phyloP scores from a whole-genome alignment of 2,329 filamentous ascomycete genomes.

The Orbilia javanica region DNA sequence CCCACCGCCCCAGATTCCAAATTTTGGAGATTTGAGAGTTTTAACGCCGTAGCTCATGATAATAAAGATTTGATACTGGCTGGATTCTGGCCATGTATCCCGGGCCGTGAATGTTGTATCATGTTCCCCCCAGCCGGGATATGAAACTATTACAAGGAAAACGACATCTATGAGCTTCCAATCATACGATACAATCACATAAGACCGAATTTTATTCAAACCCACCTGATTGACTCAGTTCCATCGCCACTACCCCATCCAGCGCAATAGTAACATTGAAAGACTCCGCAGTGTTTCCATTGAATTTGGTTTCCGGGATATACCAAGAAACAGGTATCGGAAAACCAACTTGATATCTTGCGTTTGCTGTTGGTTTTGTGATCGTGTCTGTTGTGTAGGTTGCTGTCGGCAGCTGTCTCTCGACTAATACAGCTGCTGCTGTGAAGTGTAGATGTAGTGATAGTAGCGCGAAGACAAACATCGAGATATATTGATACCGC shows the following conservation, averaged over 20 bases:
- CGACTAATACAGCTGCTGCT: slow-evolving; percentile 13
- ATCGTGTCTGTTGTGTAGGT: slow-evolving; percentile 50
- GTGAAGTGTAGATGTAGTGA: slow-evolving; percentile 15
- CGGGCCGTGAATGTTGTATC: slow-evolving; percentile 38
- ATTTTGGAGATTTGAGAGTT: slow-evolving; percentile 36
- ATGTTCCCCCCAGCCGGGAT: slow-evolving; percentile 38
- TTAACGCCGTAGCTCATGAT: slow-evolving; percentile 39
- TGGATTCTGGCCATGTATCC: slow-evolving; percentile 48
- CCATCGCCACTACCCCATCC: slow-evolving; percentile 12
- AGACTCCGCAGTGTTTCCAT: slow-evolving; percentile 25
- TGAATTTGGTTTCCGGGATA: slow-evolving; percentile 31
- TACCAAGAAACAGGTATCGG: slow-evolving; percentile 49
- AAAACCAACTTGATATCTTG: slow-evolving; percentile 42
- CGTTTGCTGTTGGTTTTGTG: slow-evolving; percentile 42
- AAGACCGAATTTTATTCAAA: too few relatives aligned
- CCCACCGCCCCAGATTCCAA: slow-evolving; percentile 54
- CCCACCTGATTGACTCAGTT: slow-evolving; percentile 34
- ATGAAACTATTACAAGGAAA: slow-evolving; percentile 40
- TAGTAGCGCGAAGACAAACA: neutral
- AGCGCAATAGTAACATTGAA: slow-evolving; percentile 55
- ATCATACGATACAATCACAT: neutral
- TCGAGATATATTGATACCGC: neutral
- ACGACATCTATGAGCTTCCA: neutral
- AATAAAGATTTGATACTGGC: slow-evolving; percentile 51
- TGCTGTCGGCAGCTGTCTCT: slow-evolving; percentile 9